Base-by-base conservation (phyloP, 148 eudicot genomes). In the Cornus suecica region DNA sequence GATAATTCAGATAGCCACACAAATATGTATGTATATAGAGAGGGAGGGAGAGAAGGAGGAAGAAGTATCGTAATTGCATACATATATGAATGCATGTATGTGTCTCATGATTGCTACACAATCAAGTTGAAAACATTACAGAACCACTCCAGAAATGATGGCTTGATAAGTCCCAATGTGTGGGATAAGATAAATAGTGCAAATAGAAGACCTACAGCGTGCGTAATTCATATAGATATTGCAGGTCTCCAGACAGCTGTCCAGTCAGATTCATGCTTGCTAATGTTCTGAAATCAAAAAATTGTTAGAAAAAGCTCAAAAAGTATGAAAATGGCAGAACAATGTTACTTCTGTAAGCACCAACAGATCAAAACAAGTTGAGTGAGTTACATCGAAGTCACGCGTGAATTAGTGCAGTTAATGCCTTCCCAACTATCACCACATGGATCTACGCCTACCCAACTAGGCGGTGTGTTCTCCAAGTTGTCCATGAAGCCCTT, bases 381-480 rank as follows among this genome's bases (percentile, higher is more conserved):
- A 58, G 23, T 27, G 22, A 71, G 81, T 76, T 79, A 89, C 96
- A 93, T 84, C 0, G 91, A 68, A 32, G 86, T 83, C 45, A 93
- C 89, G 15, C 89, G 88, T 27, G 81, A 74, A 63, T 78, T 74
- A 31, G 22, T 85, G 84, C 97, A 93, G 31, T 0, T 51, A 74
- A 93, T 82, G 70, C 95, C 97, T 42, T 87, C 91, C 97, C 97
- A 93, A 30, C 66, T 69, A 2, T 20, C 37, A 15, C 84, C 87
- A 74, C 95, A 93, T 60, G 97, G 94, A 81, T 90, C 93, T 41
- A 76, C 71, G 26, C 84, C 87, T 24, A 8, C 69, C 94, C 94
- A 92, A 71, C 80, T 83, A 23, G 88, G 88, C 6, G 95, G 95
- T 27, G 68, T 70, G 83, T 88, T 89, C 64, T 78, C 2, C 97